Evolutionary conservation across 2,329 filamentous ascomycete species (phyloP).

Genomic region (Cladorrhinum sp.): DNA sequence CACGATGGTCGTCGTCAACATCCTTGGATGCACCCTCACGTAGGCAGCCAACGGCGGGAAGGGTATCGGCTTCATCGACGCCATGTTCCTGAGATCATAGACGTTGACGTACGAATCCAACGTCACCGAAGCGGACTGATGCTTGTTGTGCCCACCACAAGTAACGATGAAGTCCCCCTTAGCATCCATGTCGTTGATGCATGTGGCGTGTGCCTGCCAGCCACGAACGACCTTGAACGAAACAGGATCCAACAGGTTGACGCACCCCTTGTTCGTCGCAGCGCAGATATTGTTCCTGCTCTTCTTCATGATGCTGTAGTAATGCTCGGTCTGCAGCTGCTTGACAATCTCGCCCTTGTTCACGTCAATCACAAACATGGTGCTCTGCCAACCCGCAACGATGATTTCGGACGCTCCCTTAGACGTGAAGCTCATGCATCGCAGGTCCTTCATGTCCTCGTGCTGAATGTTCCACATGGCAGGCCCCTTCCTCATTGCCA

Average conservation of each 20-base stretch:
- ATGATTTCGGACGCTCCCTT: constrained; percentile 80
- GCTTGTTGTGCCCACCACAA: constrained; percentile 85
- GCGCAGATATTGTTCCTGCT: constrained; percentile 82
- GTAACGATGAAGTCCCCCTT: constrained; percentile 94
- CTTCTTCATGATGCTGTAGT: constrained; percentile 90
- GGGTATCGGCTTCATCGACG: constrained; percentile 83
- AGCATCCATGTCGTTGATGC: constrained; percentile 95
- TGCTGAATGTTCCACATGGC: constrained; percentile 86
- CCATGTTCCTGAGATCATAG: constrained; percentile 89
- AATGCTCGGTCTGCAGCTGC: constrained; percentile 61
- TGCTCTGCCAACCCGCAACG: constrained; percentile 79
- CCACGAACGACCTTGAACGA: constrained; percentile 76
- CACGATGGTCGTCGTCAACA: constrained; percentile 93
- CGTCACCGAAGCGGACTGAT: constrained; percentile 70
- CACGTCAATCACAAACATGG: constrained; percentile 75
- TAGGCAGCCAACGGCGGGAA: constrained; percentile 91
- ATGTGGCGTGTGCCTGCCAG: constrained; percentile 86
- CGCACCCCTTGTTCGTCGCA: constrained; percentile 75
- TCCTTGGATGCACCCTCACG: constrained; percentile 92
- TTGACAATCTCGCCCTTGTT: constrained; percentile 63
- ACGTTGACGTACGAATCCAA: constrained; percentile 92
- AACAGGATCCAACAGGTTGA: constrained; percentile 81
- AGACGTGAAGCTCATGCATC: constrained; percentile 93
- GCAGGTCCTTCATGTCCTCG: constrained; percentile 77
- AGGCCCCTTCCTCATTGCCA: constrained; percentile 77